A percentile compares a stretch with the other conserved stretches of the same genome.
Evolutionary conservation across 2,329 filamentous ascomycete species (phyloP).

Genomic region (Trichoderma harzianum): DNA sequence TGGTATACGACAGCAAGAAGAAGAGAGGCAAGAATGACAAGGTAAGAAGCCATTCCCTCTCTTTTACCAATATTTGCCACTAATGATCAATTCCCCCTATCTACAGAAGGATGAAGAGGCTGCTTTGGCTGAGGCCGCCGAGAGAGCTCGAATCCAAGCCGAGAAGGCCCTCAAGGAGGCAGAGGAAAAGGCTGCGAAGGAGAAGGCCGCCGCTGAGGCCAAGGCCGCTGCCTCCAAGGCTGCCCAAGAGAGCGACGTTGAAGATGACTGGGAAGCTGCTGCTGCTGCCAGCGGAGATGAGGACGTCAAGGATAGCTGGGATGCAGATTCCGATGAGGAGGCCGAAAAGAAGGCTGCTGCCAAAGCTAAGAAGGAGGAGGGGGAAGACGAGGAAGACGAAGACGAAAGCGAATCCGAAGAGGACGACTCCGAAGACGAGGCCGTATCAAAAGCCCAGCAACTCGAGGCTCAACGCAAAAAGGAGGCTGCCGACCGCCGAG

Average conservation of each 20-base stretch:
- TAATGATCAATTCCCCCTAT: not conserved
- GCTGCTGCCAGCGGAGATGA: conserved; percentile 65
- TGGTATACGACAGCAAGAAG: conserved; percentile 75
- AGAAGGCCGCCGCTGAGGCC: conserved; percentile 56
- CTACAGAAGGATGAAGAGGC: conserved; percentile 70
- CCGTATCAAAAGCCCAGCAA: conserved; percentile 66
- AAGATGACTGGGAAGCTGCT: conserved; percentile 86
- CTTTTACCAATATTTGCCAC: not conserved
- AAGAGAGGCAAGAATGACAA: conserved; percentile 62
- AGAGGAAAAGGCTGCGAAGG: conserved; percentile 55
- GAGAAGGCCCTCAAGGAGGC: conserved; percentile 63
- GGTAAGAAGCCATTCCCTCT: conserved; percentile 33
- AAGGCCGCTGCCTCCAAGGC: conserved; percentile 54
- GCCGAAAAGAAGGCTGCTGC: conserved; percentile 39
- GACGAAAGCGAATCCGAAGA: conserved; percentile 29
- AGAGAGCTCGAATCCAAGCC: conserved; percentile 65
- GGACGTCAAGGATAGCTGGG: conserved; percentile 91
- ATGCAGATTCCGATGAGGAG: conserved; percentile 77
- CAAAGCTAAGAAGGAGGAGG: conserved; percentile 27
- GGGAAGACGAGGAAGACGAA: conserved; percentile 22
- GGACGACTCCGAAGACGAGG: conserved; percentile 68
- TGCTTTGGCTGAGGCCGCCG: conserved; percentile 72
- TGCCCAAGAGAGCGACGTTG: conserved; percentile 57
- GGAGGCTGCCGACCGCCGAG: conserved; percentile 82
- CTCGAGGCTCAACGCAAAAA: conserved; percentile 77